phyloP scores from a whole-genome alignment of 1,284 basidiomycete genomes.

The Malassezia globosa region DNA sequence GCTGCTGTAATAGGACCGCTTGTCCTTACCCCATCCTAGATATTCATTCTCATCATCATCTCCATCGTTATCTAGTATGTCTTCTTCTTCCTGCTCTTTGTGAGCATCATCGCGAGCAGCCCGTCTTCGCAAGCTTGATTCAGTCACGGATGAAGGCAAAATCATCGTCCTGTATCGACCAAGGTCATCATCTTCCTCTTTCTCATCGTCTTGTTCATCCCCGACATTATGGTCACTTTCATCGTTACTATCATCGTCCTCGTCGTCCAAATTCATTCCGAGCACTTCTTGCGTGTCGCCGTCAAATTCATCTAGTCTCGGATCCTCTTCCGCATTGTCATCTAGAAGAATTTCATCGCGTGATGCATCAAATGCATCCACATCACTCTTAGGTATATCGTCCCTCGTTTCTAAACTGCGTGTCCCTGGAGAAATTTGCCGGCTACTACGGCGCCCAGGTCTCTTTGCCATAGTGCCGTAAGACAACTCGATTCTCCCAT shows the following conservation, averaged over 20 bases:
- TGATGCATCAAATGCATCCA: slow-evolving; percentile 38
- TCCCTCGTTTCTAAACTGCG: slow-evolving; percentile 1
- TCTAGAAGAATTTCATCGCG: slow-evolving; percentile 67
- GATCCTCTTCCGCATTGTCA: slow-evolving; percentile 23
- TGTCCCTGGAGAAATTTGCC: neutral
- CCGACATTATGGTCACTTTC: slow-evolving; percentile 47
- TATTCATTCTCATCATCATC: slow-evolving; percentile 48
- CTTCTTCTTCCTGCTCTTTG: slow-evolving; percentile 54
- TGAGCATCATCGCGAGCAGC: slow-evolving; percentile 22
- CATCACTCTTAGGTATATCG: slow-evolving; percentile 33
- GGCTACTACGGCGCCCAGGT: neutral
- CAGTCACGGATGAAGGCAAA: slow-evolving; percentile 2
- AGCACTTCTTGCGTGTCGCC: slow-evolving; percentile 27
- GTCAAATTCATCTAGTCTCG: slow-evolving; percentile 31
- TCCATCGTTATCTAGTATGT: no score
- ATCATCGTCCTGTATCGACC: slow-evolving; percentile 14
- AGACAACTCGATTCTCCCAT: no score
- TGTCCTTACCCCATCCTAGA: slow-evolving; percentile 49
- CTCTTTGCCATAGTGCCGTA: slow-evolving; percentile 1
- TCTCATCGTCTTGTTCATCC: slow-evolving; percentile 24
- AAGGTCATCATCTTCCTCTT: slow-evolving; percentile 11
- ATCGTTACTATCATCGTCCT: slow-evolving; percentile 19
- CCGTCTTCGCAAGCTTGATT: slow-evolving; percentile 4
- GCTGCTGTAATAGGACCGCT: slow-evolving; percentile 42
- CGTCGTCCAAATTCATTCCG: slow-evolving; percentile 41